Conservation (phyloP, 495 filamentous ascomycete genomes). For the Parathielavia hyrcaniae region DNA sequence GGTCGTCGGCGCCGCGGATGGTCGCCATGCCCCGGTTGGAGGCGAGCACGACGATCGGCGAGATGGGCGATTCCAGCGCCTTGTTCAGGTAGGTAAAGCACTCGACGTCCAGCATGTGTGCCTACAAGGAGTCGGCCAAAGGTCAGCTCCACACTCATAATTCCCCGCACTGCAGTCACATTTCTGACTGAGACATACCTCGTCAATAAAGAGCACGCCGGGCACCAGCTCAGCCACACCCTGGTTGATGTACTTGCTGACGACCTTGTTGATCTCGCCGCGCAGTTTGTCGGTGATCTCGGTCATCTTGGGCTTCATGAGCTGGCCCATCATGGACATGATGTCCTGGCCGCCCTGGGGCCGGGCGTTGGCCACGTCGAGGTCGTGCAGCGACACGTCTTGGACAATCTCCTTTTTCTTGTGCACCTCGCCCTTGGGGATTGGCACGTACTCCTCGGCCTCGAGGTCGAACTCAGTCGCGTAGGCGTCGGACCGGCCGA, state of each 20-base stretch:
- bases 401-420: constrained; percentile 99
- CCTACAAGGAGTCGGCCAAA: constrained; percentile 46
- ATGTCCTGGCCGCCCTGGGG: constrained; percentile 97
- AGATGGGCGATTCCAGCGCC: constrained; percentile 85
- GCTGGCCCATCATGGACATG: constrained; percentile 99
- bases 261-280: constrained; percentile 95
- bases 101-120: constrained; percentile 98
- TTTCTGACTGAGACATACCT: constrained; percentile 52
- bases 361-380: constrained; percentile 92
- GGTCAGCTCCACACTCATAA: constrained; percentile 2
- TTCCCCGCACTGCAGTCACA: constrained; percentile 2
- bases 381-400: constrained; percentile 91
- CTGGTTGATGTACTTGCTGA: constrained; percentile 96
- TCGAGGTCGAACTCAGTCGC: constrained; percentile 97
- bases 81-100: constrained; percentile 98
- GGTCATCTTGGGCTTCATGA: constrained; percentile 98
- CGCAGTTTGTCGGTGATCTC: constrained; percentile 97
- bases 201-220: constrained; percentile 95
- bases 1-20: constrained; percentile 78
- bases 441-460: constrained; percentile 96
- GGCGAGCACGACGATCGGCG: constrained; percentile 93
- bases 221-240: constrained; percentile 96
- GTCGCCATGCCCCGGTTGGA: constrained; percentile 90
- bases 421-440: constrained; percentile 97
- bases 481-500: constrained; percentile 91